Evolutionary conservation across 2,329 filamentous ascomycete species (phyloP).

Genomic region (Stromatinia cepivora): DNA sequence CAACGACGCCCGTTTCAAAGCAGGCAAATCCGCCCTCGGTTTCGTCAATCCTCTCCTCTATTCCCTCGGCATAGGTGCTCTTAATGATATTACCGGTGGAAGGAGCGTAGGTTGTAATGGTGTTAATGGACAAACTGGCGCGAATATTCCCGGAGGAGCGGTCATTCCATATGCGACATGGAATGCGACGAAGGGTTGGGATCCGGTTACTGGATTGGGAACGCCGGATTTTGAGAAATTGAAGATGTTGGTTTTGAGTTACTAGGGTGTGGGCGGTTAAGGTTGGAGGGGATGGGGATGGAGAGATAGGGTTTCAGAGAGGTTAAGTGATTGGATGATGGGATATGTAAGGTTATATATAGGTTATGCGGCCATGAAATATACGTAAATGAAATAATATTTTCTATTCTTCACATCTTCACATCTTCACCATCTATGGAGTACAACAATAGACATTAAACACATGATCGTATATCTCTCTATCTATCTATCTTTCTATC

Average conservation of each 20-base stretch:
- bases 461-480: too few relatives aligned
- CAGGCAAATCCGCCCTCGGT: slow-evolving; percentile 47
- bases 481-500: too few relatives aligned
- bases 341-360: background rate
- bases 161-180: slow-evolving; percentile 32
- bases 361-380: too few relatives aligned
- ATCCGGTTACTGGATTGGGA: slow-evolving; percentile 43
- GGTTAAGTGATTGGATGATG: too few relatives aligned
- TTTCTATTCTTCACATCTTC: too few relatives aligned
- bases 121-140: slow-evolving; percentile 25
- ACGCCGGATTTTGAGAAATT: slow-evolving; percentile 38
- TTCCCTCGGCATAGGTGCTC: slow-evolving; percentile 36
- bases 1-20: slow-evolving; percentile 58
- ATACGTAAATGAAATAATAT: too few relatives aligned
- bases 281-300: background rate
- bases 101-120: slow-evolving; percentile 43
- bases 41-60: slow-evolving; percentile 48
- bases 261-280: background rate
- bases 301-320: too few relatives aligned
- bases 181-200: slow-evolving; percentile 41
- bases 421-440: too few relatives aligned
- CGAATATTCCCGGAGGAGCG: slow-evolving; percentile 18
- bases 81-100: slow-evolving; percentile 45
- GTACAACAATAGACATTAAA: too few relatives aligned
- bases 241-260: slow-evolving; percentile 25